Evolutionary conservation across 2,329 filamentous ascomycete species (phyloP), one percentile per base, ranked within the genome.

Genomic region (Botryotinia globosa): DNA sequence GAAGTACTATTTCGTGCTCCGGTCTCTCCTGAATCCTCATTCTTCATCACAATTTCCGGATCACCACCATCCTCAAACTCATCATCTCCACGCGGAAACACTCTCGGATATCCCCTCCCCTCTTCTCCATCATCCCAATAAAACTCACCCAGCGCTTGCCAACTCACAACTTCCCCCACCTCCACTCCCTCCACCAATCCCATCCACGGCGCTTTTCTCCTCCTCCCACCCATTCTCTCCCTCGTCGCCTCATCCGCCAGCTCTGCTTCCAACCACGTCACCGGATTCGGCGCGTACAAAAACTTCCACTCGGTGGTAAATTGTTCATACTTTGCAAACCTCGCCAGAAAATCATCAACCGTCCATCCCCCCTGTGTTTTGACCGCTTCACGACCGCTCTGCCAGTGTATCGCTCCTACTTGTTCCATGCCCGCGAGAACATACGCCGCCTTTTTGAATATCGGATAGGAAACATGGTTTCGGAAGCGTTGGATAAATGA

Each of bases 231-330:
- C 64, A 56, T 22, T n/a, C 16, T 56, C 64, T 67, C 64, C 10
- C 64, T 39, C 48, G 34, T 42, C 34, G 39, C 3, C 48, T 67
- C 64, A 67, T 67, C 64, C 10, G 4, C 34, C 48, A 67, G 3
- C 64, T 67, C 45, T 6, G 34, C 45, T 32, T 67, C 64, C 9
- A 67, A n/a, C 45, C 64, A 67, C 18, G 9, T n/a, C 20, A 54
- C 20, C 25, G 64, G 64, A 29, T 29, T 67, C 25, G 45, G 34
- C 1, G 64, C 16, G 18, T 56, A 16, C 16, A 54, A 16, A 56
- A 67, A 67, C 16, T 20, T 67, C 64, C 64, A 67, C 25, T 67
- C 64, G 25, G 2, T 0, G 9, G 64, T 67, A 56, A 67, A 67
- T 29, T 67, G 25, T 42, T 67, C 64, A 42, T 67, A 54, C 34